Evolutionary conservation across 441 rosid species (phyloP).

Genomic region (Brassica balearica): DNA sequence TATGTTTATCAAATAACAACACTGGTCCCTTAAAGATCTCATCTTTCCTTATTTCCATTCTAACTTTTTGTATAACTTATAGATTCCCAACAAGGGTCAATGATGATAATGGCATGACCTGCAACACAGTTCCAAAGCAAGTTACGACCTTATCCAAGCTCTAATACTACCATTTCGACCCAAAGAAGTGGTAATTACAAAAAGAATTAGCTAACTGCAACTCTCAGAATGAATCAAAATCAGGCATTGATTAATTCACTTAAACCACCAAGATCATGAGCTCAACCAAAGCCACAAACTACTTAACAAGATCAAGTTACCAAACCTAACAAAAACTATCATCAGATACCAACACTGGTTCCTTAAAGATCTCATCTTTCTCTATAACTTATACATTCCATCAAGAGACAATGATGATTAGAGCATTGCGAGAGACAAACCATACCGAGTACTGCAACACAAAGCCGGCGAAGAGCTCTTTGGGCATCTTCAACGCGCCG

Average conservation of each 20-base stretch:
- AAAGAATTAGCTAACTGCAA: not conserved
- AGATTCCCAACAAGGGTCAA: constrained; percentile 18
- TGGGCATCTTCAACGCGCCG: constrained; percentile 79
- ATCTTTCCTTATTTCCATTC: no score
- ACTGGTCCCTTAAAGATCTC: no score
- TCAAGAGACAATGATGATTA: not conserved
- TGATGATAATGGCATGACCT: constrained; percentile 91
- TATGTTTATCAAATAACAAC: not conserved
- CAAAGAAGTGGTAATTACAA: not conserved
- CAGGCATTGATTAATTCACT: not conserved
- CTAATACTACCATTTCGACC: not conserved
- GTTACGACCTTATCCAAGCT: not conserved
- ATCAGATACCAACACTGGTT: constrained; percentile 1
- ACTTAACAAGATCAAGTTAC: constrained; percentile 14
- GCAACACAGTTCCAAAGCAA: constrained; percentile 33
- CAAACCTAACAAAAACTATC: constrained; percentile 18
- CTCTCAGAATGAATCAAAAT: constrained; percentile 7
- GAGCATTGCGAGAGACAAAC: constrained; percentile 31
- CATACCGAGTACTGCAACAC: constrained; percentile 81
- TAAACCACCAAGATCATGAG: not conserved
- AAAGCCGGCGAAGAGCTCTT: constrained; percentile 75
- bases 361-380: not conserved
- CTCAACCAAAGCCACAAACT: constrained; percentile 16
- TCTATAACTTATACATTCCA: not conserved
- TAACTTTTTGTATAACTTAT: no score